Base-by-base conservation (phyloP, 1,139 yeast genomes). In the Blastobotrys buckinghamii region DNA sequence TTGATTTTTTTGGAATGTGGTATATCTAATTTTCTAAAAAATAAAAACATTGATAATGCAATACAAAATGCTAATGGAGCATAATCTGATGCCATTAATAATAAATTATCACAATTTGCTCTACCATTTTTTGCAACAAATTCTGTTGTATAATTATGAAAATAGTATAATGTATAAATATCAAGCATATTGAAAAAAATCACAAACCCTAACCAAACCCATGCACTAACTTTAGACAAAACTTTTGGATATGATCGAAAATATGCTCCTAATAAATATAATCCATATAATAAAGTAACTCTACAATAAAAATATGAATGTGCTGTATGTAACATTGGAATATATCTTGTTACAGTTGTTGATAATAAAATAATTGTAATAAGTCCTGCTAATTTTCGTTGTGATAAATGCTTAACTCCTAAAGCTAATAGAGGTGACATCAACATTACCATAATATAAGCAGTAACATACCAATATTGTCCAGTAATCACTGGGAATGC, bases 201-300 rank as follows among this genome's bases (percentile, higher is more conserved):
- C 6, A 32, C 27, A 7, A 16, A 19, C 2, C 19, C 24, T 15
- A 39, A 17, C 42, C 42, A 39, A 24, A 26, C 12, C 32, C 32
- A 24, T 9, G 42, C 42, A 12, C 33, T n/a, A n/a, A n/a, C n/a
- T 8, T 39, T 39, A 2, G 42, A n/a, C 7, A 39, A 24, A 22
- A 26, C 33, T 29, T 42, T 35, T 22, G 45, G 45, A 33, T 42
- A 27, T 22, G 24, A 32, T 26, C 33, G 15, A n/a, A 42, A 16
- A 22, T 22, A 42, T 10, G 45, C 45, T 13, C 45, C 45, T 15
- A 34, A 15, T 13, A 42, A 20, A 22, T 42, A 42, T 20, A 42
- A 32, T 12, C 22, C 29, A n/a, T 26, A 26, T 12, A 42, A 32
- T 39, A 22, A 24, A 29, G 33, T 22, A 16, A 17, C 20, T 13